Evolutionary conservation across 176 grass and related monocot species (phyloP).

Genomic region (Neostapfia colusana): DNA sequence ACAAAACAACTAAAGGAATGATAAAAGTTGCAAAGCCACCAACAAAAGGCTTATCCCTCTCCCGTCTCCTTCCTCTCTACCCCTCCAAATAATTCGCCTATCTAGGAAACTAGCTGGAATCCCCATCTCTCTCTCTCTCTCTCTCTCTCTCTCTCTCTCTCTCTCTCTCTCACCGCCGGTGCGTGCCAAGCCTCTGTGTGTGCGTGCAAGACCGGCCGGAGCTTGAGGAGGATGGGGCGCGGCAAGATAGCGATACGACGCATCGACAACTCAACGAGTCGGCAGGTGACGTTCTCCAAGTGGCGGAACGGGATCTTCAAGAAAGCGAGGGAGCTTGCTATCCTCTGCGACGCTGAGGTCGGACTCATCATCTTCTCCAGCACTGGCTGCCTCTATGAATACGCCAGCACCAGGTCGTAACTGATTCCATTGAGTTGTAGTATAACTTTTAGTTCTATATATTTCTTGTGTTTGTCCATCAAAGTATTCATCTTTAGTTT

Average conservation of each 20-base stretch:
- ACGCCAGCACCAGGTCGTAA: slow-evolving; percentile 69
- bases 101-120: slow-evolving; percentile 36
- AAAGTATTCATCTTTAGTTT: slow-evolving; percentile 14
- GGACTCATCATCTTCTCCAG: slow-evolving; percentile 92
- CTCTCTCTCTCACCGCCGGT: not conserved
- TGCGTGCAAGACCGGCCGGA: not conserved
- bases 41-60: slow-evolving; percentile 38
- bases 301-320: slow-evolving; percentile 81
- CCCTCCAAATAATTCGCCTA: slow-evolving; percentile 33
- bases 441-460: not conserved
- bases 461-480: not conserved
- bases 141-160: slow-evolving; percentile 13
- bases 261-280: slow-evolving; percentile 92
- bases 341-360: slow-evolving; percentile 93
- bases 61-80: slow-evolving; percentile 30
- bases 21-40: slow-evolving; percentile 43
- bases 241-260: slow-evolving; percentile 88
- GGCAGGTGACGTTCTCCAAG: slow-evolving; percentile 94
- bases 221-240: slow-evolving; percentile 67
- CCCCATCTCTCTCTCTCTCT: slow-evolving; percentile 27
- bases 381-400: slow-evolving; percentile 85
- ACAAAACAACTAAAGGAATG: slow-evolving; percentile 38
- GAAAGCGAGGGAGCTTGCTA: slow-evolving; percentile 88
- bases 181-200: not conserved
- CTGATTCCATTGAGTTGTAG: not conserved